phyloP scores from a whole-genome alignment of 2,329 filamentous ascomycete genomes.

The Aspergillus quadrilineatus region DNA sequence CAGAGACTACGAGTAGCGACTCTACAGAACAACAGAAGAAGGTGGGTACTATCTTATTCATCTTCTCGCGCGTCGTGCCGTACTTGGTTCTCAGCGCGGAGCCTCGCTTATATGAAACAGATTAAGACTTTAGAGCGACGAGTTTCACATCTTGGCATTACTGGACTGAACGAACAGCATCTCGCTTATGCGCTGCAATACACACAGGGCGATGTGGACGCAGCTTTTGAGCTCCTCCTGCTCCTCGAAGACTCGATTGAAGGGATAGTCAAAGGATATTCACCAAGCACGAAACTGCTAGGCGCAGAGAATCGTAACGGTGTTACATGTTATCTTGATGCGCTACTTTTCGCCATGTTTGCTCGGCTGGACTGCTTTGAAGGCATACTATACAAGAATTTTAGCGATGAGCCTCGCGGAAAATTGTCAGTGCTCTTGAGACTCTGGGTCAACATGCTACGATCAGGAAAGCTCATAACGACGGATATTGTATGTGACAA shows the following conservation, averaged over 20 bases:
- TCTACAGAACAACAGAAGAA: conserved; percentile 36
- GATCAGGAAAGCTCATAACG: conserved; percentile 80
- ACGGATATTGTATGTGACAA: conserved; percentile 68
- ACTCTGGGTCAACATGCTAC: conserved; percentile 89
- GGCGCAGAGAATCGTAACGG: conserved; percentile 82
- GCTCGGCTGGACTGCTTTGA: conserved; percentile 86
- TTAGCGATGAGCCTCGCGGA: conserved; percentile 68
- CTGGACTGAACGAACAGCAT: conserved; percentile 61
- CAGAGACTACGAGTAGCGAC: conserved; percentile 22
- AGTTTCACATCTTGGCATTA: conserved; percentile 54
- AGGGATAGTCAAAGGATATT: conserved; percentile 73
- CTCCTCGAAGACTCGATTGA: conserved; percentile 79
- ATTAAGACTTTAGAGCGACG: conserved; percentile 55
- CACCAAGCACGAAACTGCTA: conserved; percentile 68
- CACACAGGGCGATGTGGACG: conserved; percentile 68
- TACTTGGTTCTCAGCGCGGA: not conserved
- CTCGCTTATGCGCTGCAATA: conserved; percentile 61
- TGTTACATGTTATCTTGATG: conserved; percentile 93
- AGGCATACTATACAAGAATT: conserved; percentile 80
- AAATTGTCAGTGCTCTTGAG: conserved; percentile 76
- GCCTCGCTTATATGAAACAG: conserved; percentile 32
- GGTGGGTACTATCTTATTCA: conserved; percentile 21
- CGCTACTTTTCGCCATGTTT: conserved; percentile 94
- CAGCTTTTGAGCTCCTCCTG: conserved; percentile 72
- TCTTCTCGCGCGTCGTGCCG: not conserved